Base-by-base conservation (phyloP, 1,139 yeast species). In the Candida pseudoviswanathii region DNA sequence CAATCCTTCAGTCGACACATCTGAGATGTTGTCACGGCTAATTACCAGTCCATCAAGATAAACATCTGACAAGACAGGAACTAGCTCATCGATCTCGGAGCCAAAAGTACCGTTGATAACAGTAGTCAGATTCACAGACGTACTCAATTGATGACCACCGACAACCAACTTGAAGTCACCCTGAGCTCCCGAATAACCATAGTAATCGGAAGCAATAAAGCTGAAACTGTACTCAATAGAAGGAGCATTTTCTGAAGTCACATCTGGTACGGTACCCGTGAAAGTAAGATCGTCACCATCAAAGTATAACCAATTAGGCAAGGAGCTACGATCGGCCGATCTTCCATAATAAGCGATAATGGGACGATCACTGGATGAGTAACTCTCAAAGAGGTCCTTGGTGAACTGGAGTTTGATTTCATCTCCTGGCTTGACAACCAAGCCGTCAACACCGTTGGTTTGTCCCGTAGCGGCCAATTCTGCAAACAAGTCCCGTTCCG, bases 231-330 rank as follows among this genome's bases (percentile, higher is more conserved):
- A 94, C 45, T 76, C 73, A 58, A 82, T 77, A 31, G 96, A 89
- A 9, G 98, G 97, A 1, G 99, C 99, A 58, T 89, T 85, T 9
- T 80, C 77, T 2, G 97, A 88, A 57, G 88, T 86, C 30, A 89
- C 89, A 6, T 86, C 73, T 3, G 99, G 99, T 0, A 96, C 94
- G 1, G 85, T 84, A 38, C 99, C 99, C 38, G 83, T 75, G 64
- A 91, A 92, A n/a, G 87, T 78, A 54, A 89, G 68, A 48, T 71
- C 74, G 39, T 74, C 70, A 7, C 84, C 64, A 61, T 89, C 82
- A 62, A 92, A 94, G 49, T 69, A 66, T 47, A 91, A 72, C 99
- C 99, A 94, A 60, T 82, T 85, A 26, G 99, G 99, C 48, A 94
- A 76, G 1, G 99, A 95, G 1, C 96, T 80, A 62, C 94, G 82